These are phyloP conservation scores for Cryphonectria naterciae DNA, from an alignment of 2,329 filamentous ascomycete species.

Conservation along the genomic window DNA sequence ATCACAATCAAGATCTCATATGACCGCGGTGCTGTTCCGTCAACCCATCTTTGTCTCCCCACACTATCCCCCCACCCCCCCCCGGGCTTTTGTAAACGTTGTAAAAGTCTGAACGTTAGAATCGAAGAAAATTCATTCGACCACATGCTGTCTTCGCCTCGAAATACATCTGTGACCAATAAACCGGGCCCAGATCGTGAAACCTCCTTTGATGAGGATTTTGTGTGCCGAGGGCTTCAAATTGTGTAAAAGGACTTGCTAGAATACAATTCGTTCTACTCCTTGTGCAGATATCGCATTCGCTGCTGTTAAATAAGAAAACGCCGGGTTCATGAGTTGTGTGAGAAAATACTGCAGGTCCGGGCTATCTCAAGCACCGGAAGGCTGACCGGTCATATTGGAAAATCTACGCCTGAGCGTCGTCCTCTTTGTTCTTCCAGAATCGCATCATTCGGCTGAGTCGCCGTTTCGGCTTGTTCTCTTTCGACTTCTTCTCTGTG, in stretches of 20 bases:
- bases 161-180: constrained; percentile 19
- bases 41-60: neutral
- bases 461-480: constrained; percentile 66
- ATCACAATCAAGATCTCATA: neutral
- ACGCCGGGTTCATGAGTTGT: constrained; percentile 34
- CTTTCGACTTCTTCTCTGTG: constrained; percentile 58
- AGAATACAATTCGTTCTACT: constrained; percentile 27
- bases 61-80: neutral
- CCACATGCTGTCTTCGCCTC: constrained; percentile 13
- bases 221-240: constrained; percentile 15
- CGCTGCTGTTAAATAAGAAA: constrained; percentile 35
- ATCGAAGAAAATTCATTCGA: constrained; percentile 24
- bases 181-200: constrained; percentile 19
- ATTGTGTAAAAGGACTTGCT: constrained; percentile 26
- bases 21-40: neutral
- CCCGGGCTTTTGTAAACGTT: constrained; percentile 8
- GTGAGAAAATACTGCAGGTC: constrained; percentile 29
- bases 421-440: constrained; percentile 66
- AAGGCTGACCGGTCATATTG: neutral
- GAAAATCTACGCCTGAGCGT: constrained; percentile 17
- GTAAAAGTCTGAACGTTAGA: constrained; percentile 26
- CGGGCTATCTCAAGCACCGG: constrained; percentile 30
- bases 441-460: constrained; percentile 78
- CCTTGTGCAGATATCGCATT: constrained; percentile 32
- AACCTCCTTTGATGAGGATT: constrained; percentile 8